Percentiles rank a stretch among this genome's conserved stretches.
phyloP scores from a whole-genome alignment of 495 filamentous ascomycete genomes.

The Talaromyces trachyspermus region DNA sequence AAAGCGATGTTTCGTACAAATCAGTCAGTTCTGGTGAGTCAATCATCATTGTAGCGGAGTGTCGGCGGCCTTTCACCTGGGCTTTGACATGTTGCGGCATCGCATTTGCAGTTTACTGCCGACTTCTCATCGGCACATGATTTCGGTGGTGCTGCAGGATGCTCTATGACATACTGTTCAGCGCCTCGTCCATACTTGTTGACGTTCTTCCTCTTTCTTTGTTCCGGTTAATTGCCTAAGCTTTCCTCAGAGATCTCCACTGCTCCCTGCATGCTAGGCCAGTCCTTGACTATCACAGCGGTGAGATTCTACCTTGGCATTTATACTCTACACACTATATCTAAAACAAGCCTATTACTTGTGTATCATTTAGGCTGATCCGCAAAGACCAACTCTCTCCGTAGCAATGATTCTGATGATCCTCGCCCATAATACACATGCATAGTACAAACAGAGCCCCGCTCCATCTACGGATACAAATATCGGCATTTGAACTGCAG shows the following conservation, averaged over 20 bases:
- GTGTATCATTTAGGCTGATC: constrained; percentile 2
- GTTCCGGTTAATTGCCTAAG: background rate
- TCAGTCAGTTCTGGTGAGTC: background rate
- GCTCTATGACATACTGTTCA: background rate
- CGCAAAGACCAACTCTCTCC: background rate
- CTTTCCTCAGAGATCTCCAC: too few species aligned
- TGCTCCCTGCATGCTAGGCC: background rate
- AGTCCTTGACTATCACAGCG: background rate
- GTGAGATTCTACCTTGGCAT: background rate
- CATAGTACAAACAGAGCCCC: background rate
- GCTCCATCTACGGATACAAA: background rate
- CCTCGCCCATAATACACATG: background rate
- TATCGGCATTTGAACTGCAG: constrained; percentile 4
- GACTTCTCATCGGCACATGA: background rate
- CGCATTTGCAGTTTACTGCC: background rate
- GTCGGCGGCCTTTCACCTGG: background rate
- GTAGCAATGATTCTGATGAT: background rate
- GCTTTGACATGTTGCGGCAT: background rate
- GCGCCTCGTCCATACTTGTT: background rate
- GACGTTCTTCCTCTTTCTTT: background rate
- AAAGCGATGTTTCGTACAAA: background rate
- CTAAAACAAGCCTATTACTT: background rate
- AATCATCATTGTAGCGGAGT: background rate
- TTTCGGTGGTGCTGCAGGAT: background rate
- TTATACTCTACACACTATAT: background rate